Evolutionary conservation across 1,139 yeast genomes (phyloP).

Genomic region (Pichia sp.): DNA sequence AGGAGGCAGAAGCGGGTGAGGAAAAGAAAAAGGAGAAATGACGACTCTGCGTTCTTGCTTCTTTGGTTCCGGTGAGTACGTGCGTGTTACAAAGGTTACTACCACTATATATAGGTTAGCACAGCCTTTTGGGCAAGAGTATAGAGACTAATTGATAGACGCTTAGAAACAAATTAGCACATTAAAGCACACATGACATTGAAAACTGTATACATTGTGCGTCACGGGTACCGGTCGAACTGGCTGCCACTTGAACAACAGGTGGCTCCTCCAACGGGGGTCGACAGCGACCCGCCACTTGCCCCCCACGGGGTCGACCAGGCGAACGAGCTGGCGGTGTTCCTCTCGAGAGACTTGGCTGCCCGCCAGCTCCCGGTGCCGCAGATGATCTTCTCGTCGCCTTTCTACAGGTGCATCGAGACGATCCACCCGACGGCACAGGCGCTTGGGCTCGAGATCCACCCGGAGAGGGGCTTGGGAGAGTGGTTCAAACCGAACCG

Average conservation of each 20-base stretch:
- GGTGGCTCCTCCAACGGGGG: constrained; percentile 57
- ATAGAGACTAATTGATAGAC: too few species aligned
- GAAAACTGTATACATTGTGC: constrained; percentile 45
- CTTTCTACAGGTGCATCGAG: constrained; percentile 57
- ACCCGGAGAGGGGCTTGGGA: constrained; percentile 53
- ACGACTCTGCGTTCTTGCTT: not conserved
- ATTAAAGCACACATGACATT: constrained; percentile 36
- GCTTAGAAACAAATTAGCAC: not conserved
- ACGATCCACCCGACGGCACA: constrained; percentile 51
- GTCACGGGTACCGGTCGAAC: constrained; percentile 60
- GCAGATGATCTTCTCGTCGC: constrained; percentile 49
- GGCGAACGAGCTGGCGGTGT: constrained; percentile 47
- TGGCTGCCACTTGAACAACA: constrained; percentile 42
- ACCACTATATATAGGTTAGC: not conserved
- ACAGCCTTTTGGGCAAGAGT: too few species aligned
- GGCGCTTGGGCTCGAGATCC: constrained; percentile 38
- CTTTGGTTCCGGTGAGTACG: not conserved
- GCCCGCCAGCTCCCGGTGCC: constrained; percentile 35
- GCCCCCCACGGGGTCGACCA: constrained; percentile 63
- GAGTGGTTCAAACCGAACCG: constrained; percentile 55
- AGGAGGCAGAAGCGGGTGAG: not conserved
- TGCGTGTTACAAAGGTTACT: not conserved
- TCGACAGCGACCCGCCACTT: constrained; percentile 56
- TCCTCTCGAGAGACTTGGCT: constrained; percentile 32
- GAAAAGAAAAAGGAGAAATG: not conserved